Percentiles rank a stretch among this genome's conserved stretches.
These are phyloP conservation scores for Ilex aquifolium DNA, from an alignment of 257 asterid species.

Conservation along the genomic window DNA sequence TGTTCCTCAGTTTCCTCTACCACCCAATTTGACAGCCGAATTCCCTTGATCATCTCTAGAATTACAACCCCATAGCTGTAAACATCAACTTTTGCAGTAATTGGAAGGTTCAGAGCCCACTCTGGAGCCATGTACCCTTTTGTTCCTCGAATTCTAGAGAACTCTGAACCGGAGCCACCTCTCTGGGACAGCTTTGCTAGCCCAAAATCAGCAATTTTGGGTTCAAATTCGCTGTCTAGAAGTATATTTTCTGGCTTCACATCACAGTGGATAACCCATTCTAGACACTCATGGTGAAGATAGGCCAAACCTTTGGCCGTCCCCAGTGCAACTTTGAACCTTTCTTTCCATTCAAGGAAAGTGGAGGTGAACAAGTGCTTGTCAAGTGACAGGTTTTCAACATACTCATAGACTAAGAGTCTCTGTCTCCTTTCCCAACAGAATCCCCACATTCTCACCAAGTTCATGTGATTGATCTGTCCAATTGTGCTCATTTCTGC, in stretches of 20 bases:
- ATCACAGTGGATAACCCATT: constrained; percentile 46
- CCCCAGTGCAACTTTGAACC: constrained; percentile 33
- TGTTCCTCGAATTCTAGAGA: constrained; percentile 31
- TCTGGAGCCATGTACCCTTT: constrained; percentile 44
- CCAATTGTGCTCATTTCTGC: constrained; percentile 34
- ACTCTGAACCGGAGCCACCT: constrained; percentile 18
- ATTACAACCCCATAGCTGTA: constrained; percentile 36
- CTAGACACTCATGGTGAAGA: constrained; percentile 39
- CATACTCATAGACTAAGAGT: constrained; percentile 29
- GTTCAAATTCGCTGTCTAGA: constrained; percentile 18
- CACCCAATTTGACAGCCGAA: constrained; percentile 45
- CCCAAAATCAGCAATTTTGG: constrained; percentile 46
- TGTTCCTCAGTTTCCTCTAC: constrained; percentile 20
- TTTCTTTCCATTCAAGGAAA: constrained; percentile 27
- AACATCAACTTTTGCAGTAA: constrained; percentile 41
- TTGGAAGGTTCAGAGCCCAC: constrained; percentile 32
- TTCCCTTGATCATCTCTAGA: constrained; percentile 44
- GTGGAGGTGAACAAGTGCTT: constrained; percentile 15
- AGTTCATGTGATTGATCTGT: constrained; percentile 31
- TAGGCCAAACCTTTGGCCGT: constrained; percentile 34
- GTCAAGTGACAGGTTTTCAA: constrained; percentile 29
- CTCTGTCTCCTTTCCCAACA: constrained; percentile 28
- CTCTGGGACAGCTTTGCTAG: constrained; percentile 32
- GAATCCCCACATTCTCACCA: constrained; percentile 42
- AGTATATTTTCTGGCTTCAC: constrained; percentile 38